These are phyloP conservation scores for Citrus australasica DNA, from an alignment of 345 rosid genomes.

Conservation along the genomic window DNA sequence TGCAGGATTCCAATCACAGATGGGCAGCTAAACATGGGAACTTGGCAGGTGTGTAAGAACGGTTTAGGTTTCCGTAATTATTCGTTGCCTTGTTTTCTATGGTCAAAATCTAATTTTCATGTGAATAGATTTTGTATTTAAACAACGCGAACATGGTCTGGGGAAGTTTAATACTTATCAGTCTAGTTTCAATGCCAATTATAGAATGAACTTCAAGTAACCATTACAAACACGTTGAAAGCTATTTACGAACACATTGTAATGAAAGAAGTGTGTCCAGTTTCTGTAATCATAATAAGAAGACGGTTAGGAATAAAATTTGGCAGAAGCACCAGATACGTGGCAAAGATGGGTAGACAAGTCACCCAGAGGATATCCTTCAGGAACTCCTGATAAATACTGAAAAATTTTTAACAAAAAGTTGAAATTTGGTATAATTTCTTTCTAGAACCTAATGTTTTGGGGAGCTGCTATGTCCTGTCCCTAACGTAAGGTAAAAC, in stretches of 20 bases:
- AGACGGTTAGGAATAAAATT: background rate
- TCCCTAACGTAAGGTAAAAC: background rate
- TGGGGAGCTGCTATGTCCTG: background rate
- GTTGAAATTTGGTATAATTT: slow-evolving; percentile 1
- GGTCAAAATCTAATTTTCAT: background rate
- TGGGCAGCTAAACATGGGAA: slow-evolving; percentile 88
- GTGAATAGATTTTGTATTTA: background rate
- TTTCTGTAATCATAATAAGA: background rate
- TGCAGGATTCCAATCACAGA: slow-evolving; percentile 82
- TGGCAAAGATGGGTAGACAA: background rate
- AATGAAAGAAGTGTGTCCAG: background rate
- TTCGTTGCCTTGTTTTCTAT: background rate
- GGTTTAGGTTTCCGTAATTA: background rate
- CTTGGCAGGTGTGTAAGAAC: slow-evolving; percentile 78
- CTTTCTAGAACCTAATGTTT: background rate
- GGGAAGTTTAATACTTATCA: background rate
- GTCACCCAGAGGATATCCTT: background rate
- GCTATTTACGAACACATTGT: background rate
- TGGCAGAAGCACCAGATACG: background rate
- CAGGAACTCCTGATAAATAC: background rate
- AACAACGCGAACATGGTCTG: background rate
- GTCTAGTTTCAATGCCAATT: background rate
- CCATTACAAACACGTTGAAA: background rate
- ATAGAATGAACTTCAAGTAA: background rate
- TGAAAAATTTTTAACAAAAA: background rate